Percentiles rank a stretch among this genome's conserved stretches.
These are phyloP conservation scores for Beauveria scarabaeidicola DNA, from an alignment of 2,329 filamentous ascomycete species.

Conservation along the genomic window DNA sequence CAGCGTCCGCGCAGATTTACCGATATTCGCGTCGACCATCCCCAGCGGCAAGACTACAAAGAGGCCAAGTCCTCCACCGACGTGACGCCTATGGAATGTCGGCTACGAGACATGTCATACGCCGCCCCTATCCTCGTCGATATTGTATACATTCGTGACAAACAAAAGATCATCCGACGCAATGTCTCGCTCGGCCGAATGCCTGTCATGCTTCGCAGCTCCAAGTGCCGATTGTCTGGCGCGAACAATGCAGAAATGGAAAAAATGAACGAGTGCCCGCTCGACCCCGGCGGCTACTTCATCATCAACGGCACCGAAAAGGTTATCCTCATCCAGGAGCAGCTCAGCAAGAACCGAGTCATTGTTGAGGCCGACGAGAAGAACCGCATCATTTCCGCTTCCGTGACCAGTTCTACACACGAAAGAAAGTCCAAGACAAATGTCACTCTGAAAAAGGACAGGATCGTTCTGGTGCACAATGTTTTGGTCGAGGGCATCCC, in stretches of 20 bases:
- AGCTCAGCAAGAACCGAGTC: slow-evolving; percentile 97
- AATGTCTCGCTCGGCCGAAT: slow-evolving; percentile 80
- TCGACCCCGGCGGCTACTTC: slow-evolving; percentile 96
- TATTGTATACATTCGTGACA: slow-evolving; percentile 80
- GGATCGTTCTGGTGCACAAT: slow-evolving; percentile 85
- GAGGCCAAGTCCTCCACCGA: slow-evolving; percentile 61
- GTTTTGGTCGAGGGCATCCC: slow-evolving; percentile 90
- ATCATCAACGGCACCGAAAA: slow-evolving; percentile 97
- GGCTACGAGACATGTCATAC: slow-evolving; percentile 95
- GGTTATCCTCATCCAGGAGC: slow-evolving; percentile 96
- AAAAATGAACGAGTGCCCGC: slow-evolving; percentile 83
- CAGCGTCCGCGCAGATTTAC: slow-evolving; percentile 45
- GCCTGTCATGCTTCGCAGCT: slow-evolving; percentile 95
- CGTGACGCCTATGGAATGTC: slow-evolving; percentile 93
- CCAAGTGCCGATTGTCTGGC: slow-evolving; percentile 77
- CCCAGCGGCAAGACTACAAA: slow-evolving; percentile 69
- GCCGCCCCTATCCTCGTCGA: slow-evolving; percentile 90
- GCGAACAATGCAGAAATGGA: slow-evolving; percentile 87
- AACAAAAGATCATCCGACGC: slow-evolving; percentile 63
- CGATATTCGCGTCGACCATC: slow-evolving; percentile 78
- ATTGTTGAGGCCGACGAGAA: slow-evolving; percentile 91
- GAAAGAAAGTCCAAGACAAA: slow-evolving; percentile 98
- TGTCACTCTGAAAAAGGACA: slow-evolving; percentile 86
- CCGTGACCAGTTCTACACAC: slow-evolving; percentile 94
- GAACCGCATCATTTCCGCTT: slow-evolving; percentile 89